phyloP scores from a whole-genome alignment of 2,329 filamentous ascomycete genomes.

The Monosporascus sp. region DNA sequence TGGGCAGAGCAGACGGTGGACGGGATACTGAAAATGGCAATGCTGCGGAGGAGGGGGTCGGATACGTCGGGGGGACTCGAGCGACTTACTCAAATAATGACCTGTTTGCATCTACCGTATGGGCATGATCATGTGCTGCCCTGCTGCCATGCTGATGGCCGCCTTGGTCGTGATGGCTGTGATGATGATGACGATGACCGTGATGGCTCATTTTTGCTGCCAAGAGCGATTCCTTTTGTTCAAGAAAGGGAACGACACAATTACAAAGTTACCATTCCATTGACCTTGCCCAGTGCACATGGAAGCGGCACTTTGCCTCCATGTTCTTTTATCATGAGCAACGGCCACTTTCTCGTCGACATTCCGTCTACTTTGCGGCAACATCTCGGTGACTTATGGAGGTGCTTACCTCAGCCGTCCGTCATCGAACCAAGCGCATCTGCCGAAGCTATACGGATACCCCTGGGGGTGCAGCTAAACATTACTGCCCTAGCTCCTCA shows the following conservation, averaged over 20 bases:
- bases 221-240: no score
- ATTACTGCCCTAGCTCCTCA: no score
- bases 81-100: slow-evolving; percentile 15
- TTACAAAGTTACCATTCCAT: no score
- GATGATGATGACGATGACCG: neutral
- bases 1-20: neutral
- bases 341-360: neutral
- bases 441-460: neutral
- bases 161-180: neutral
- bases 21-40: neutral
- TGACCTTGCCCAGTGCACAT: no score
- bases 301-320: slow-evolving; percentile 5
- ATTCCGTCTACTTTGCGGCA: neutral
- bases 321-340: slow-evolving; percentile 6
- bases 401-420: no score
- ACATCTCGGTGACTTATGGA: slow-evolving; percentile 3
- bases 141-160: no score
- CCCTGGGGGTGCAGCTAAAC: neutral
- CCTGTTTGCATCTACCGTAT: slow-evolving; percentile 9
- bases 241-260: no score
- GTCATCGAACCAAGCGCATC: no score
- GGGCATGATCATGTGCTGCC: neutral
- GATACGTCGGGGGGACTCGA: neutral
- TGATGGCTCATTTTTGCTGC: no score
- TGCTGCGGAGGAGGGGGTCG: neutral